phyloP scores from a whole-genome alignment of 192 early-diverging fungal genomes.

The Coemansia erecta region DNA sequence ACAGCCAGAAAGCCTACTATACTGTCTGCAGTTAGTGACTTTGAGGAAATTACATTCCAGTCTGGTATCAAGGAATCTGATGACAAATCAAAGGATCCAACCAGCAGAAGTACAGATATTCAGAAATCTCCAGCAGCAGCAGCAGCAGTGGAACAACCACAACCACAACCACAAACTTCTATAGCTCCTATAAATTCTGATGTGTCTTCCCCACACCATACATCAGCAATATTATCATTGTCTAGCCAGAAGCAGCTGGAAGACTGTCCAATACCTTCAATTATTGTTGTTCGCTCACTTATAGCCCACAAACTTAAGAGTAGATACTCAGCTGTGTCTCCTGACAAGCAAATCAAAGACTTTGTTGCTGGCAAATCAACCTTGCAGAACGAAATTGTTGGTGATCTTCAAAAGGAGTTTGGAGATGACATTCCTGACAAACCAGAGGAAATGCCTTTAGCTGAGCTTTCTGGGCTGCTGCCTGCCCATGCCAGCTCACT shows the following conservation, averaged over 20 bases:
- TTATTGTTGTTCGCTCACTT: slow-evolving; percentile 73
- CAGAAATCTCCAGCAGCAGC: background rate
- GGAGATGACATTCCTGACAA: slow-evolving; percentile 80
- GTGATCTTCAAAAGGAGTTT: slow-evolving; percentile 93
- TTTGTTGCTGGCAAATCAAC: slow-evolving; percentile 95
- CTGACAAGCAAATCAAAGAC: slow-evolving; percentile 69
- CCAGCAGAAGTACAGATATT: too few species aligned
- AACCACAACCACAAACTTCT: slow-evolving; percentile 11
- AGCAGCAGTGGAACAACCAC: slow-evolving; percentile 32
- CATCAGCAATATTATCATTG: background rate
- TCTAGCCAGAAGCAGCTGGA: slow-evolving; percentile 16
- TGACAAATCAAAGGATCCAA: too few species aligned
- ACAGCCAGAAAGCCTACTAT: slow-evolving; percentile 66
- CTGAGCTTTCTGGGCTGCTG: slow-evolving; percentile 73
- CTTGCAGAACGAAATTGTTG: slow-evolving; percentile 94
- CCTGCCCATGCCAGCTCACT: slow-evolving; percentile 60
- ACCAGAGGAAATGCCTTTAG: slow-evolving; percentile 84
- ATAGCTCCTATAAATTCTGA: too few species aligned
- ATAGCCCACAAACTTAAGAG: slow-evolving; percentile 94
- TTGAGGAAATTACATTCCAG: slow-evolving; percentile 66
- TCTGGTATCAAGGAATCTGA: background rate
- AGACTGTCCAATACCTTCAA: slow-evolving; percentile 74
- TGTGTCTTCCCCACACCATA: too few species aligned
- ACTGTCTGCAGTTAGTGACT: slow-evolving; percentile 69
- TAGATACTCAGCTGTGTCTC: slow-evolving; percentile 65